These are phyloP conservation scores for Calocera viscosa DNA, from an alignment of 768 basidiomycete genomes.

Conservation along the genomic window DNA sequence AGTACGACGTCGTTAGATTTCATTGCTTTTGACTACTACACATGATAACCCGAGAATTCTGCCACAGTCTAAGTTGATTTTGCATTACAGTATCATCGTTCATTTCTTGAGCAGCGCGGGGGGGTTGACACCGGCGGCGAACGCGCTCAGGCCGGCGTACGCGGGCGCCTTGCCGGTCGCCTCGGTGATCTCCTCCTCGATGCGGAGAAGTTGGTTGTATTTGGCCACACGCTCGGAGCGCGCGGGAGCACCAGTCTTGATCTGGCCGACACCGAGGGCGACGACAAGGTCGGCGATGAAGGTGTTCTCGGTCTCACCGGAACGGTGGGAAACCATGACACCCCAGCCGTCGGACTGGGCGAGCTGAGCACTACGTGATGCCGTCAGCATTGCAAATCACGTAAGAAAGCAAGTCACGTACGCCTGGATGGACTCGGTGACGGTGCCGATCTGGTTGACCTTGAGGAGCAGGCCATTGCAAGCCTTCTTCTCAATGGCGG, in stretches of 20 bases:
- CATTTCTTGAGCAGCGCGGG: conserved; percentile 65
- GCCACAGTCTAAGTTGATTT: not conserved
- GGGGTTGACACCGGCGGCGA: conserved; percentile 61
- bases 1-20: conserved; percentile 3
- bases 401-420: conserved; percentile 33
- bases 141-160: conserved; percentile 66
- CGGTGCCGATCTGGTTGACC: conserved; percentile 99
- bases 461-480: conserved; percentile 98
- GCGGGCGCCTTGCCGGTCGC: conserved; percentile 40
- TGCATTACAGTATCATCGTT: conserved; percentile 8
- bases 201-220: conserved; percentile 77
- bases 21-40: conserved; percentile 9
- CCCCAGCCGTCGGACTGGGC: conserved; percentile 94
- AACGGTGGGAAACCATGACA: conserved; percentile 99
- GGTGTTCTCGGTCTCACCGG: conserved; percentile 96
- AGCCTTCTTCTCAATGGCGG: conserved; percentile 98
- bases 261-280: conserved; percentile 82
- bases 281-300: conserved; percentile 92
- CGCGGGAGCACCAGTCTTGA: conserved; percentile 98
- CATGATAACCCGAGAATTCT: not conserved
- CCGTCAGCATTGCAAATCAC: not conserved
- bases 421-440: conserved; percentile 98
- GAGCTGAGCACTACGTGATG: conserved; percentile 65
- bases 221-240: conserved; percentile 94
- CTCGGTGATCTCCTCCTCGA: conserved; percentile 65